Conservation (phyloP, 169 alveolate species). For the Babesia ovata region DNA sequence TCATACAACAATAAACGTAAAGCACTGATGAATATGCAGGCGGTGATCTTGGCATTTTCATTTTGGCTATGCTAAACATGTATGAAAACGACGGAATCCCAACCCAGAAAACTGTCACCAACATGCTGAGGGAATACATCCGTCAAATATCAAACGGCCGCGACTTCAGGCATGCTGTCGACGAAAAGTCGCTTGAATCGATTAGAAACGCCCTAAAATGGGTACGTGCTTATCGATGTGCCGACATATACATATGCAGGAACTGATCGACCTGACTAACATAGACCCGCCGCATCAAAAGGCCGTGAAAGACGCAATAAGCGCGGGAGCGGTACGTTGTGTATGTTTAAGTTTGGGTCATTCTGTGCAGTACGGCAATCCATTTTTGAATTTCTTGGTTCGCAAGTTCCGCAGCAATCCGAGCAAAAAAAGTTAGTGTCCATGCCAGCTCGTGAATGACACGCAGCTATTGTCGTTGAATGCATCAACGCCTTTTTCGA, state of each 20-base stretch:
- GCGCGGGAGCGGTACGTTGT: conserved; percentile 20
- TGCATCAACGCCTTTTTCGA: conserved; percentile 53
- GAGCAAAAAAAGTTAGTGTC: conserved; percentile 32
- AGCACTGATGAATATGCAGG: conserved; percentile 22
- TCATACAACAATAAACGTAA: background rate
- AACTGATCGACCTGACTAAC: conserved; percentile 51
- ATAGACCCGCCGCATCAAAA: conserved; percentile 23
- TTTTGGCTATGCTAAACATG: conserved; percentile 32
- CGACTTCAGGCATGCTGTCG: conserved; percentile 56
- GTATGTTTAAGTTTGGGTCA: background rate
- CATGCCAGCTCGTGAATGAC: background rate
- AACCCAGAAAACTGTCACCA: conserved; percentile 39
- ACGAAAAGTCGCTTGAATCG: conserved; percentile 31
- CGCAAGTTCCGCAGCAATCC: conserved; percentile 43
- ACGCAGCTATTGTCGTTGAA: conserved; percentile 26
- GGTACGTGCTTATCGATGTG: conserved; percentile 12
- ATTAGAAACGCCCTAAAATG: conserved; percentile 42
- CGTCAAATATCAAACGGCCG: conserved; percentile 25
- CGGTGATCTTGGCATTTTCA: conserved; percentile 67
- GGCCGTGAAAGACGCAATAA: conserved; percentile 21
- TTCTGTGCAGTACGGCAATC: conserved; percentile 50
- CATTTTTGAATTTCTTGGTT: conserved; percentile 29
- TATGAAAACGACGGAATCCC: conserved; percentile 10
- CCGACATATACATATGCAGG: conserved; percentile 14
- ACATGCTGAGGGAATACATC: conserved; percentile 29